A percentile compares a stretch with the other conserved stretches of the same genome.
These are phyloP conservation scores for Pythium aristosporum DNA, from an alignment of 352 stramenopile genomes.

Conservation along the genomic window DNA sequence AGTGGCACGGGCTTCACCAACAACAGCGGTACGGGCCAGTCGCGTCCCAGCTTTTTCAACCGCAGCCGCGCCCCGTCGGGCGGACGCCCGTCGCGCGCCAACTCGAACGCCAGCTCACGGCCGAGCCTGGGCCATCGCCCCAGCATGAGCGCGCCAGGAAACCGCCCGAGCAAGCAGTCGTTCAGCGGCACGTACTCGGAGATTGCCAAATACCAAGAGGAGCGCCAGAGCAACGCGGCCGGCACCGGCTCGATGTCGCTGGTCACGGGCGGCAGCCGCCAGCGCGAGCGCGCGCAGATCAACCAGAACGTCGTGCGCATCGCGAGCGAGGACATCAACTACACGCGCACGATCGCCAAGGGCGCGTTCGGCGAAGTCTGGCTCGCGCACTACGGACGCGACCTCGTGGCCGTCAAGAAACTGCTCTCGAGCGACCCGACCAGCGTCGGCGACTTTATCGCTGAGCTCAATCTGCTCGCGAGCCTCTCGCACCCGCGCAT, in stretches of 20 bases:
- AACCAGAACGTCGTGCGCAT: slow-evolving; percentile 58
- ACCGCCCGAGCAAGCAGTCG: slow-evolving; percentile 20
- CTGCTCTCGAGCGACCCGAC: slow-evolving; percentile 53
- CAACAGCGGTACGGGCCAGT: slow-evolving; percentile 19
- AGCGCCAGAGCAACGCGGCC: slow-evolving; percentile 17
- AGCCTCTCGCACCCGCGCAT: slow-evolving; percentile 75
- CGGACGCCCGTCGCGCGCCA: slow-evolving; percentile 10
- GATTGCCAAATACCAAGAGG: slow-evolving; percentile 32
- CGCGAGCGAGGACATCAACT: slow-evolving; percentile 66
- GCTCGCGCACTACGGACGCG: slow-evolving; percentile 62
- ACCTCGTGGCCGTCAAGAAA: slow-evolving; percentile 83
- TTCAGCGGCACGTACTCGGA: slow-evolving; percentile 24
- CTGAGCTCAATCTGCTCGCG: slow-evolving; percentile 81
- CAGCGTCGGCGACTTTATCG: slow-evolving; percentile 67
- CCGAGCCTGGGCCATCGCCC: not conserved
- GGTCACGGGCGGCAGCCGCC: slow-evolving; percentile 11
- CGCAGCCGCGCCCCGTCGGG: slow-evolving; percentile 22
- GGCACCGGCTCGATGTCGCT: slow-evolving; percentile 6
- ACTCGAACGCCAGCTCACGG: slow-evolving; percentile 9
- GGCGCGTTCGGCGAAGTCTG: slow-evolving; percentile 82
- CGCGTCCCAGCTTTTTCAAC: slow-evolving; percentile 19
- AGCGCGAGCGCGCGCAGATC: slow-evolving; percentile 31
- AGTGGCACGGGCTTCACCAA: slow-evolving; percentile 13
- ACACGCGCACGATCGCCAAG: slow-evolving; percentile 77
- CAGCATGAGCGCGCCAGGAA: not conserved